phyloP scores from a whole-genome alignment of 495 filamentous ascomycete species.

The Aspergillus heteromorphus region DNA sequence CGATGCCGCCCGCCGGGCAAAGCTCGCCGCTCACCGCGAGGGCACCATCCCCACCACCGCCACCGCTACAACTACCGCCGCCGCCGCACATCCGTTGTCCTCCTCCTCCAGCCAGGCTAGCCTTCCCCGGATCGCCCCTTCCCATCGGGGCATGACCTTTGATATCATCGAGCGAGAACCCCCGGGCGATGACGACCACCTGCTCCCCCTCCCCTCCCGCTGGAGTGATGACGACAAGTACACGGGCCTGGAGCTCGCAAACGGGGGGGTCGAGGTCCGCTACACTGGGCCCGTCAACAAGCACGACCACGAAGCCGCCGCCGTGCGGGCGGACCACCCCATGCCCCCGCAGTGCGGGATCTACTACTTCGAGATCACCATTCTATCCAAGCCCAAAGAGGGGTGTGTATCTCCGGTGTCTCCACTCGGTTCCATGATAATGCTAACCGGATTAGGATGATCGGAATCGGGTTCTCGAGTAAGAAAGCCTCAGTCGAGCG shows the following conservation, averaged over 20 bases:
- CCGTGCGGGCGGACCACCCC: slow-evolving; percentile 77
- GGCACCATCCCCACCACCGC: slow-evolving; percentile 30
- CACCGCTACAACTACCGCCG: slow-evolving; percentile 34
- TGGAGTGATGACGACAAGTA: slow-evolving; percentile 81
- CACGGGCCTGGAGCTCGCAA: slow-evolving; percentile 63
- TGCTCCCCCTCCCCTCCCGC: slow-evolving; percentile 68
- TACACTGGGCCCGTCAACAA: slow-evolving; percentile 59
- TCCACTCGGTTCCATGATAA: background rate
- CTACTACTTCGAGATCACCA: slow-evolving; percentile 94
- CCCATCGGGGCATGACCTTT: slow-evolving; percentile 77
- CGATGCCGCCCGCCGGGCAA: slow-evolving; percentile 61
- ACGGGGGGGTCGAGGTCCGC: slow-evolving; percentile 73
- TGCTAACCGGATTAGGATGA: slow-evolving; percentile 52
- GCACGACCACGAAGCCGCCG: slow-evolving; percentile 75
- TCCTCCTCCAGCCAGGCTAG: slow-evolving; percentile 59
- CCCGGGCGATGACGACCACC: slow-evolving; percentile 46
- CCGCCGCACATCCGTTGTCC: slow-evolving; percentile 22
- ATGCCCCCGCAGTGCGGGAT: slow-evolving; percentile 93
- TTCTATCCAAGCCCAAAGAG: slow-evolving; percentile 78
- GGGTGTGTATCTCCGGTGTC: slow-evolving; percentile 54
- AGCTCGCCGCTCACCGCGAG: slow-evolving; percentile 47
- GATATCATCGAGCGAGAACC: slow-evolving; percentile 80
- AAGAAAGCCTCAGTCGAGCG: slow-evolving; percentile 69
- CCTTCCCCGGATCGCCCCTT: slow-evolving; percentile 60
- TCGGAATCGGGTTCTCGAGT: slow-evolving; percentile 83